Base-by-base conservation (phyloP, 2,329 filamentous ascomycete genomes). In the Curvularia sp. region DNA sequence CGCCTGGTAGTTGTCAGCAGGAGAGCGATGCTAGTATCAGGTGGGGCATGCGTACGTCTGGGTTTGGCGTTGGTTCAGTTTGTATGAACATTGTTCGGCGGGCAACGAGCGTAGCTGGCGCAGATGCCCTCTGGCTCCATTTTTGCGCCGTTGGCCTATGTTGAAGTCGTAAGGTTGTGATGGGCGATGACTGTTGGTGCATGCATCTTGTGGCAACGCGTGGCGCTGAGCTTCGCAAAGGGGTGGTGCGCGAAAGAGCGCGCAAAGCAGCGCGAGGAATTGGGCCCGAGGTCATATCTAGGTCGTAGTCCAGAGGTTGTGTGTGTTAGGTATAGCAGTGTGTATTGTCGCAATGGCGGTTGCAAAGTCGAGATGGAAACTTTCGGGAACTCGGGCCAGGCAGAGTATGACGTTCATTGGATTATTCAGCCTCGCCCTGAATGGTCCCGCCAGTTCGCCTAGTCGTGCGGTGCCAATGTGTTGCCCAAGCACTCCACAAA, bases 21-120 rank as follows among this genome's bases (percentile, higher is more conserved):
- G 15, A 8, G 13, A 9, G 18, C 20, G 33, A 4, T 31, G 24
- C 9, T 43, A 30, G n/a, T 8, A 20, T n/a, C 3, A 20, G 28
- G 22, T 5, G 24, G 28, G 18, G 5, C 8, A 18, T 20, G 20
- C 80, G 69, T 74, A 86, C 93, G 81, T 98, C 93, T n/a, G 88
- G 84, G 79, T 99, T 99, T 26, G 95, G 95, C 1, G 95, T 99
- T 65, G 85, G 86, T 75, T 98, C 94, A 5, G 94, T 98, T 80
- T 99, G 95, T 74, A 99, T 99, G 82, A 98, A 99, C 78, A 99
- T 96, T 24, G 88, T 93, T 64, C 94, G 89, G 49, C 73, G 69
- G 31, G 66, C 60, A 22, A 69, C 53, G 10, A 61, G 55, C 22
- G 60, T 53, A 13, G 55, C 61, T 4, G 67, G 59, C 1, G 53